phyloP scores from a whole-genome alignment of 208 protist genomes.

The Leishmania tarentolae region DNA sequence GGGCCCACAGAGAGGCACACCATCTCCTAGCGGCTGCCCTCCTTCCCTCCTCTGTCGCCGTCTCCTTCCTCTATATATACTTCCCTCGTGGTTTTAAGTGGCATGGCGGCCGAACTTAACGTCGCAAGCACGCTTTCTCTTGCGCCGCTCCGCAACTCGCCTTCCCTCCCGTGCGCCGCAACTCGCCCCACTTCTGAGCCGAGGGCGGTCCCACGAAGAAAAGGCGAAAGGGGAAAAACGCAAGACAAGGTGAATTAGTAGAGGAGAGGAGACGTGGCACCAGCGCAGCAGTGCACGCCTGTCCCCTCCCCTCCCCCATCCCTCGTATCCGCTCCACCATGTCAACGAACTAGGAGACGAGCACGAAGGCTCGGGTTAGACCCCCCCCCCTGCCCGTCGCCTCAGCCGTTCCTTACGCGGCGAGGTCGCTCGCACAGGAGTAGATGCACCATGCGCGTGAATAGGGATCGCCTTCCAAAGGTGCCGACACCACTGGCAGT shows the following conservation, averaged over 20 bases:
- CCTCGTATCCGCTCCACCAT: background rate
- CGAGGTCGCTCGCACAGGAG: background rate
- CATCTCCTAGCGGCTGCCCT: background rate
- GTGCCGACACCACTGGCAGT: background rate
- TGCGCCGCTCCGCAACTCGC: too few species aligned
- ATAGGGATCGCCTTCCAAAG: background rate
- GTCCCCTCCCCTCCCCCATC: background rate
- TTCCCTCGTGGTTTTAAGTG: background rate
- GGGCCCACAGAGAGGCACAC: background rate
- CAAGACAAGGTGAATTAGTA: background rate
- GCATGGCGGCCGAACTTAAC: background rate
- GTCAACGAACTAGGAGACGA: background rate
- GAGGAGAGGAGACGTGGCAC: too few species aligned
- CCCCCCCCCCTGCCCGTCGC: too few species aligned
- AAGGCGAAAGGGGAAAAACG: background rate
- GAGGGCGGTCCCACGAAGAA: background rate
- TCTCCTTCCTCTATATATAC: background rate
- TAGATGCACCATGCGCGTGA: background rate
- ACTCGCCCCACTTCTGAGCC: background rate
- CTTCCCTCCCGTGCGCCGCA: too few species aligned
- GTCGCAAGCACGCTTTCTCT: background rate
- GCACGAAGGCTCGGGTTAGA: background rate
- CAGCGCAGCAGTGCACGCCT: background rate
- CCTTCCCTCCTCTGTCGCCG: background rate
- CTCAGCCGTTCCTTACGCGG: background rate